Conservation (phyloP, 495 filamentous ascomycete species). For the Hyaloscypha variabilis region DNA sequence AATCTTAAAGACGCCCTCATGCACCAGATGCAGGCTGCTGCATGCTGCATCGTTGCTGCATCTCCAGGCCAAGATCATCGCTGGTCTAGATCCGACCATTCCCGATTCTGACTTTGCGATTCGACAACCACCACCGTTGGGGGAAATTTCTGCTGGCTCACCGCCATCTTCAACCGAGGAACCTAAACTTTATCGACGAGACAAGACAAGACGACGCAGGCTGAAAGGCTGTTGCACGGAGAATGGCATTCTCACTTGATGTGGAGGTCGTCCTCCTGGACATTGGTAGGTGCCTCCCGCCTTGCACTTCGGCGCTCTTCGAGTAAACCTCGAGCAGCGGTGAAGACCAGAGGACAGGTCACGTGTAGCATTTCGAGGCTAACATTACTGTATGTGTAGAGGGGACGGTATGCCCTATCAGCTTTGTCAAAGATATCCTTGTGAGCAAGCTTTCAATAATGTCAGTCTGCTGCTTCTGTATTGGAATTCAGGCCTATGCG, state of each 20-base stretch:
- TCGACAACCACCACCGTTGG: slow-evolving; percentile 17
- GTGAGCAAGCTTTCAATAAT: slow-evolving; percentile 46
- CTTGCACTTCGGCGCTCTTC: background rate
- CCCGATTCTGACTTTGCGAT: slow-evolving; percentile 27
- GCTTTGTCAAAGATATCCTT: slow-evolving; percentile 71
- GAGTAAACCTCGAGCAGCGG: background rate
- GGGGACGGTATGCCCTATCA: slow-evolving; percentile 71
- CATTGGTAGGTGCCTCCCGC: slow-evolving; percentile 36
- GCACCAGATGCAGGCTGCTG: slow-evolving; percentile 11
- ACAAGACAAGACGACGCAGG: background rate
- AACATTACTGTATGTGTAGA: slow-evolving; percentile 47
- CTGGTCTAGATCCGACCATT: slow-evolving; percentile 25
- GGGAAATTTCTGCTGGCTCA: slow-evolving; percentile 26
- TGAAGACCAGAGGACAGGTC: background rate
- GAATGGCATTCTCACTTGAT: background rate
- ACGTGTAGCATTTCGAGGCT: slow-evolving; percentile 16
- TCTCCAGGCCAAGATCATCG: background rate
- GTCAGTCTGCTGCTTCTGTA: background rate
- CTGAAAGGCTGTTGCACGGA: background rate
- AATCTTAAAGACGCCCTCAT: slow-evolving; percentile 6
- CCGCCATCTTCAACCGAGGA: slow-evolving; percentile 28
- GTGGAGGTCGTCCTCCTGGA: slow-evolving; percentile 37
- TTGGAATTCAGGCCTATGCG: too few relatives aligned
- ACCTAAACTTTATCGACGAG: slow-evolving; percentile 3
- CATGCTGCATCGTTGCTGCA: slow-evolving; percentile 8